Evolutionary conservation across 805 yeast genomes (phyloP).

Genomic region (Ogataea polymorpha): DNA sequence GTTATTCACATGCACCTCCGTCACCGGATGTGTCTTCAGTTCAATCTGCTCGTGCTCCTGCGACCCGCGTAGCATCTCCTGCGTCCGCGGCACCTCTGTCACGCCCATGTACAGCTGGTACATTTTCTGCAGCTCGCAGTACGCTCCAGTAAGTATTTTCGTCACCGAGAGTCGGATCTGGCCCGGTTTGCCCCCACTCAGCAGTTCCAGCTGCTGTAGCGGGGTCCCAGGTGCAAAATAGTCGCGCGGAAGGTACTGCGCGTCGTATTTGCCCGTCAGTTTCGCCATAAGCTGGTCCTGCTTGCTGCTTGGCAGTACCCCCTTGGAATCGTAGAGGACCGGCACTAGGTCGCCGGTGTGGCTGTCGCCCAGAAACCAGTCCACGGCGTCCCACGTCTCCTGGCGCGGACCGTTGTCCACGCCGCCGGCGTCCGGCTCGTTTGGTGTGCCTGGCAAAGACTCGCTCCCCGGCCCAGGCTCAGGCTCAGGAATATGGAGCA

Average conservation of each 20-base stretch:
- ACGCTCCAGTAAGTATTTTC: constrained; percentile 49
- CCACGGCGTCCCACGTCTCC: constrained; percentile 1
- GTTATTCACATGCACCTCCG: constrained; percentile 12
- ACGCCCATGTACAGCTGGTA: constrained; percentile 47
- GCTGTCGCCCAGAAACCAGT: constrained; percentile 1
- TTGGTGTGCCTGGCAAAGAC: neutral
- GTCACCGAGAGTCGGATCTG: constrained; percentile 54
- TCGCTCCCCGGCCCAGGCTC: neutral
- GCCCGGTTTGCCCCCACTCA: constrained; percentile 8
- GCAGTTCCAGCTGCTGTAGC: constrained; percentile 15
- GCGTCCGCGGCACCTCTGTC: constrained; percentile 29
- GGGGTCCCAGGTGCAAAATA: constrained; percentile 20
- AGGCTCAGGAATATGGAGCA: neutral
- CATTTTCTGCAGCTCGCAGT: constrained; percentile 66
- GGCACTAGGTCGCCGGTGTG: neutral
- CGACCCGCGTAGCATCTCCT: constrained; percentile 46
- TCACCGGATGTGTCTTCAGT: constrained; percentile 39
- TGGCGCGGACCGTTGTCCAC: neutral
- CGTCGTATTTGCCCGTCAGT: constrained; percentile 2
- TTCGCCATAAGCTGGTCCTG: constrained; percentile 7
- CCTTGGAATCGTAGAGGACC: neutral
- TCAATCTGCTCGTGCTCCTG: constrained; percentile 49
- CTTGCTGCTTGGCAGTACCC: neutral
- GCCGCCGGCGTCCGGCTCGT: neutral
- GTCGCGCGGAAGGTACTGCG: constrained; percentile 17